A percentile compares a stretch with the other conserved stretches of the same genome.
These are phyloP conservation scores for Trichomonas gallinae DNA, from an alignment of 208 protist genomes.

Conservation along the genomic window DNA sequence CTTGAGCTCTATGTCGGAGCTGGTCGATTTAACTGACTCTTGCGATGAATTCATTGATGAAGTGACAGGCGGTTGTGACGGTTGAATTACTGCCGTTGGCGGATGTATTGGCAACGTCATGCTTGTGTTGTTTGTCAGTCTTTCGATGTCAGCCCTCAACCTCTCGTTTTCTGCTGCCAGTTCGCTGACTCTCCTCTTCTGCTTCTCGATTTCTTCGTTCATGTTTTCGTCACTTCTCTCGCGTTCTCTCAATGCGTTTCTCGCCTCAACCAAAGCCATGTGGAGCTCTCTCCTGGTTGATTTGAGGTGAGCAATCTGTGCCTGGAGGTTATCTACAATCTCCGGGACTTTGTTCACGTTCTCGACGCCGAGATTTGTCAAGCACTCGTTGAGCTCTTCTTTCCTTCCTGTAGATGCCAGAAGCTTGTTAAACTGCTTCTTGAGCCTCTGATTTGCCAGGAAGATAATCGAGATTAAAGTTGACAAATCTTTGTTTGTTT, in stretches of 20 bases:
- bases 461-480: not conserved
- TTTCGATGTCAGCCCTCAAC: not conserved
- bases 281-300: not conserved
- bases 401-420: not conserved
- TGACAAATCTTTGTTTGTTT: not conserved
- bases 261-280: not conserved
- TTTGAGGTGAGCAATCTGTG: not conserved
- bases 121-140: not conserved
- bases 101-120: not conserved
- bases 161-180: not conserved
- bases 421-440: not conserved
- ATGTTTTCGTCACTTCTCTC: not conserved
- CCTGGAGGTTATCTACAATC: not conserved
- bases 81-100: not conserved
- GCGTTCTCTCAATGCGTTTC: not conserved
- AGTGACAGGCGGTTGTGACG: too few species aligned
- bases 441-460: not conserved
- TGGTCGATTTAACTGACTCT: not conserved
- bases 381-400: not conserved
- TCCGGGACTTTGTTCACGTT: not conserved
- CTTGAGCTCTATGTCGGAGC: not conserved
- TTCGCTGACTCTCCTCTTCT: not conserved
- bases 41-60: too few species aligned
- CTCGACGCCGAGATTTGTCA: not conserved
- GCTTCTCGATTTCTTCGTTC: not conserved